Base-by-base conservation (phyloP, 2,329 filamentous ascomycete species). In the Exophiala sp. region DNA sequence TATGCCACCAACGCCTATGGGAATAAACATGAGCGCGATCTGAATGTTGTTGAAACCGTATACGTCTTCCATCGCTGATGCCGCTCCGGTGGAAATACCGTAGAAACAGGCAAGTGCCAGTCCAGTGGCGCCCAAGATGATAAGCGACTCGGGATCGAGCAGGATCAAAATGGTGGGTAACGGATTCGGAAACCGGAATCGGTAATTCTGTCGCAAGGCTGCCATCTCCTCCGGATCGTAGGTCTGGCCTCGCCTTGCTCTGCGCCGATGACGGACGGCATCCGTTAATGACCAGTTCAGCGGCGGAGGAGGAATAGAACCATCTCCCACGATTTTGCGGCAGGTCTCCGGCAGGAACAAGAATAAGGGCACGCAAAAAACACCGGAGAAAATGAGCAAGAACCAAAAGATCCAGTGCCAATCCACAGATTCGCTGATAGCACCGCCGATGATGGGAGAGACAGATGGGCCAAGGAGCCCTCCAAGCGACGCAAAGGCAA, bases 331-430 rank as follows among this genome's bases (percentile, higher is more conserved):
- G 7, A 67, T 46, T 0, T 62, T 63, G 10, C 68, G 56, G 11
- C 68, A 52, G 1, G 71, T 74, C 55, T 73, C 70, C 0, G 71
- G 70, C 0, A 73, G 46, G 1, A 68, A 19, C 2, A 69, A 16
- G 13, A 64, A 46, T 1, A 71, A 41, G 0, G 66, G 7, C 3
- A 66, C 8, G 4, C 72, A 50, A 41, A 67, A 68, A 1, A 61
- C 54, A 1, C 61, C 66, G 7, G 62, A 60, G 41, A 66, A 69
- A 16, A 79, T 76, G 23, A 71, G 64, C 3, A 80, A 64, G 50
- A 78, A 75, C 74, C 75, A 79, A 55, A 79, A 80, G 5, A 79
- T 70, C 1, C 68, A 66, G 32, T 69, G 64, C 75, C 76, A 79
- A 0, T 75, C 76, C 0, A 78, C 57, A 34, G 68, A 67, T 41